Base-by-base conservation (phyloP, 2,329 filamentous ascomycete genomes). In the Paraphoma chrysanthemicola region DNA sequence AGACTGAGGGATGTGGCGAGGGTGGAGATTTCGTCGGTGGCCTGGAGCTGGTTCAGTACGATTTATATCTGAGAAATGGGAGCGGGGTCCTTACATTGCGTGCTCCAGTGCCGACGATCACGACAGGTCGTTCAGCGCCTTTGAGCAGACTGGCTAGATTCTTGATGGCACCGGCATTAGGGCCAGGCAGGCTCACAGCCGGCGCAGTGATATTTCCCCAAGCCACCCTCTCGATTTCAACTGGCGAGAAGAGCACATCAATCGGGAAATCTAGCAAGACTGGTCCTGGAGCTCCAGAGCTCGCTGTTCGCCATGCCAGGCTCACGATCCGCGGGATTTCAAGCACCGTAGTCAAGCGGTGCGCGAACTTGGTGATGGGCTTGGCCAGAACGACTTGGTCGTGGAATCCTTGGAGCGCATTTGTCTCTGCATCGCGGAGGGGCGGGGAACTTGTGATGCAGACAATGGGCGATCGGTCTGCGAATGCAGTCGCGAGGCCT, bases 291-390 rank as follows among this genome's bases (percentile, higher is more conserved):
- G 75, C 69, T 12, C 79, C 78, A 1, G 78, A 68, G 39, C 70
- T 72, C 3, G 80, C 75, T 9, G 73, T 72, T 18, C 78, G 66
- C 53, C 77, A 75, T 3, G 79, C 80, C 52, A 79, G 72, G 14
- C 77, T 76, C 3, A 80, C 71, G n/a, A 82, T 70, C 10, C 80
- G 66, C 5, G 80, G 80, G 30, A 79, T 79, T 56, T 83, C 80
- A 48, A 78, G 78, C 0, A 78, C 75, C 43, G 75, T 75, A 0
- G 78, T 79, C 23, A 81, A 38, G 51, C 79, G 76, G 59, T 81
- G 79, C 2, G 76, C 77, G 52, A 81, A 82, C 49, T 82, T 82
- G 7, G 79, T 81, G 38, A 82, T 58, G 0, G 79, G 78, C 30
- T 75, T 77, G 1, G 79, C 73, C 1, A 78, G 69, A 3, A 82